These are phyloP conservation scores for Peronospora tabacina DNA, from an alignment of 352 stramenopile species.

Conservation along the genomic window DNA sequence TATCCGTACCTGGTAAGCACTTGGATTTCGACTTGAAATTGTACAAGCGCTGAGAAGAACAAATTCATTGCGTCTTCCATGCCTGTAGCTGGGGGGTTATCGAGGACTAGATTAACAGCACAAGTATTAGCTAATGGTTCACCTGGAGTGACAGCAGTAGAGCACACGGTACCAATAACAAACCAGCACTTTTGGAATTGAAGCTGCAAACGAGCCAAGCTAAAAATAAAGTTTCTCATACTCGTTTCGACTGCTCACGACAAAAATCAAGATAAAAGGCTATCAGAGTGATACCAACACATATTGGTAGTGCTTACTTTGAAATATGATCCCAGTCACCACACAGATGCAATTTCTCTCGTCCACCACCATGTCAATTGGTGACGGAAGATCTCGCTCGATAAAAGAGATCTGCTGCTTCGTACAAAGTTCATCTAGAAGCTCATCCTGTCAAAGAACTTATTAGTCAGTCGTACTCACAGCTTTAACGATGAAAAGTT, in stretches of 20 bases:
- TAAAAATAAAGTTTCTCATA: constrained; percentile 51
- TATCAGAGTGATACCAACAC: background rate
- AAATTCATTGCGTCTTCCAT: constrained; percentile 19
- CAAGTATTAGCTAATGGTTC: background rate
- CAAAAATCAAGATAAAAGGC: background rate
- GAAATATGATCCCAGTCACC: constrained; percentile 28
- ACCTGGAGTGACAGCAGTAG: background rate
- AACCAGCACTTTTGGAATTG: constrained; percentile 58
- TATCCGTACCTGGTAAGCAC: constrained; percentile 36
- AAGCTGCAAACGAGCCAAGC: constrained; percentile 46
- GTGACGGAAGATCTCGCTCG: constrained; percentile 45
- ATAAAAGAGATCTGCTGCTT: constrained; percentile 48
- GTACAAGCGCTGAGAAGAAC: constrained; percentile 51
- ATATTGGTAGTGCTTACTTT: constrained; percentile 22
- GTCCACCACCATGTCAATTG: constrained; percentile 59
- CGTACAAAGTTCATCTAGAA: constrained; percentile 55
- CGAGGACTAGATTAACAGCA: constrained; percentile 2
- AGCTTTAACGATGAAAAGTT: background rate
- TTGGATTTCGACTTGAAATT: constrained; percentile 49
- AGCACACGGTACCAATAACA: constrained; percentile 38
- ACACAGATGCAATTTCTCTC: constrained; percentile 56
- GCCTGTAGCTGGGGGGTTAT: background rate
- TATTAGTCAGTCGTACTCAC: background rate
- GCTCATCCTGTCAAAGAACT: constrained; percentile 33
- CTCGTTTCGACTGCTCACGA: constrained; percentile 26